Evolutionary conservation across 1,139 yeast species (phyloP).

Genomic region (Suhomyces bribrorum): DNA sequence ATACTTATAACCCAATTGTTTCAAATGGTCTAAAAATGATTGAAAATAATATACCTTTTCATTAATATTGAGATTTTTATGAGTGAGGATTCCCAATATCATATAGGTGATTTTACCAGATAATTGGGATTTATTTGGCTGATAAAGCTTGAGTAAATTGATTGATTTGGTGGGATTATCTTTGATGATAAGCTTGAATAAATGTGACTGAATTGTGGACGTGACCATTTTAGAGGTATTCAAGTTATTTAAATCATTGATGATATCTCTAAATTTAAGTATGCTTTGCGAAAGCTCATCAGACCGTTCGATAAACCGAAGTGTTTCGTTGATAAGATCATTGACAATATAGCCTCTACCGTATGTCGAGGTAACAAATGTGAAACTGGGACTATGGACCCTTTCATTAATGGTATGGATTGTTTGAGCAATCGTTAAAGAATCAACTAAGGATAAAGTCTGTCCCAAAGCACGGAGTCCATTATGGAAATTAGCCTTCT

Average conservation of each 20-base stretch:
- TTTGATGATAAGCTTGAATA: constrained; percentile 28
- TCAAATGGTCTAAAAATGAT: constrained; percentile 21
- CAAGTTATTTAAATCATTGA: constrained; percentile 13
- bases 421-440: constrained; percentile 17
- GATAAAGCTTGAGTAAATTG: constrained; percentile 24
- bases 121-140: constrained; percentile 19
- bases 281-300: constrained; percentile 9
- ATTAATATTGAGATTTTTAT: constrained; percentile 17
- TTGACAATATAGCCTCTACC: constrained; percentile 25
- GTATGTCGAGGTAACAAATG: constrained; percentile 16
- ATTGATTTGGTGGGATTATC: constrained; percentile 28
- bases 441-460: constrained; percentile 27
- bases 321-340: constrained; percentile 21
- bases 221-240: constrained; percentile 8
- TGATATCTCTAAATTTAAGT: constrained; percentile 21
- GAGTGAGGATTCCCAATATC: constrained; percentile 29
- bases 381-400: constrained; percentile 17
- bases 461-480: constrained; percentile 32
- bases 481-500: constrained; percentile 28
- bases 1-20: constrained; percentile 22
- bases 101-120: constrained; percentile 20
- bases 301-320: constrained; percentile 23
- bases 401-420: constrained; percentile 19
- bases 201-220: constrained; percentile 20
- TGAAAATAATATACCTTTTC: constrained; percentile 22